Conservation (phyloP, 2,329 filamentous ascomycete genomes). For the Cladophialophora psammophila region DNA sequence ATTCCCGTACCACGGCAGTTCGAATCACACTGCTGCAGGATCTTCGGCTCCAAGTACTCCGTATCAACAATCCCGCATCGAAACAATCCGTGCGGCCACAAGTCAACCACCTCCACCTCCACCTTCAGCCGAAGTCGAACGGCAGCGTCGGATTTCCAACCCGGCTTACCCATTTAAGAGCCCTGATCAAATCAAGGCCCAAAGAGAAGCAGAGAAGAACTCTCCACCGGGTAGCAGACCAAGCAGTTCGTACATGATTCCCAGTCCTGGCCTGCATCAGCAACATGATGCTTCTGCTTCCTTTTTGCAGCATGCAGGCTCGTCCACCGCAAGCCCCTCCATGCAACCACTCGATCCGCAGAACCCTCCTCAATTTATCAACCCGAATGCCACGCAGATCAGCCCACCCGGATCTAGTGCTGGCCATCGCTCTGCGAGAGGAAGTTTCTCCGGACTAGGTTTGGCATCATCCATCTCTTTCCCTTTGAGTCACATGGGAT, state of each 20-base stretch:
- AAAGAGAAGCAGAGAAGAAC: constrained; percentile 40
- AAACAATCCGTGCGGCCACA: constrained; percentile 37
- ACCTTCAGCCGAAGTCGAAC: constrained; percentile 39
- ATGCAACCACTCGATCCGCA: constrained; percentile 36
- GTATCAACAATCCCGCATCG: constrained; percentile 31
- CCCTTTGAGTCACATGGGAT: constrained; percentile 24
- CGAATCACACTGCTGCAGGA: constrained; percentile 8
- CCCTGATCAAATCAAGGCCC: constrained; percentile 41
- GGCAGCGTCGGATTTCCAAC: constrained; percentile 39
- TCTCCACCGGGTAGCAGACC: constrained; percentile 39
- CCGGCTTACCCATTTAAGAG: constrained; percentile 42
- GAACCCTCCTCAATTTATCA: constrained; percentile 40
- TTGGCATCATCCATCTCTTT: constrained; percentile 18
- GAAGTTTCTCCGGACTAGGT: constrained; percentile 34
- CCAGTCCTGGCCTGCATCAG: constrained; percentile 34
- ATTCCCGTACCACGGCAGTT: constrained; percentile 27
- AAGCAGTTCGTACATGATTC: constrained; percentile 39
- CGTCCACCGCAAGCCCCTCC: constrained; percentile 21
- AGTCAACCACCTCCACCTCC: constrained; percentile 38
- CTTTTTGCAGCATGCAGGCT: constrained; percentile 25
- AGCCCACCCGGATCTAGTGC: constrained; percentile 37
- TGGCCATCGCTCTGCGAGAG: constrained; percentile 35
- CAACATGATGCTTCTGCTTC: constrained; percentile 26
- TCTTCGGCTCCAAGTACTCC: constrained; percentile 14
- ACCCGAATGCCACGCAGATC: constrained; percentile 41